phyloP scores from a whole-genome alignment of 2,329 filamentous ascomycete genomes.

The Cercospora sp. region DNA sequence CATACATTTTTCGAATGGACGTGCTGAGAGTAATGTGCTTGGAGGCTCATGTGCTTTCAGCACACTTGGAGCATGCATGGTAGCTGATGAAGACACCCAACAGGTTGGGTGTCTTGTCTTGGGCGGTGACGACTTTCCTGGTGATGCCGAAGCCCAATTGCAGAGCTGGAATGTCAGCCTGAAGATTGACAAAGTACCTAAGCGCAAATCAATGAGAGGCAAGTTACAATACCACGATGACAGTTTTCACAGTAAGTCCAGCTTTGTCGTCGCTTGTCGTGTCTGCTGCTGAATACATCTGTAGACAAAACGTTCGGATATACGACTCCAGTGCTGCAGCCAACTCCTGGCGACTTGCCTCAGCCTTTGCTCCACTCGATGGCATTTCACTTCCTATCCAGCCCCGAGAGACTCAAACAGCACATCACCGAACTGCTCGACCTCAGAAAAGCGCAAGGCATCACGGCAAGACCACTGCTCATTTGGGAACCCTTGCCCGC shows the following conservation, averaged over 20 bases:
- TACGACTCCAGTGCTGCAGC: constrained; percentile 18
- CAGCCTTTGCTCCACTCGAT: constrained; percentile 14
- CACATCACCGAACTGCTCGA: constrained; percentile 22
- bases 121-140: constrained; percentile 20
- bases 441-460: constrained; percentile 9
- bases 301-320: constrained; percentile 20
- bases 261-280: not conserved
- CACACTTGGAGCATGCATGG: constrained; percentile 18
- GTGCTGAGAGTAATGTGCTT: constrained; percentile 11
- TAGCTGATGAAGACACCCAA: not conserved
- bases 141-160: constrained; percentile 11
- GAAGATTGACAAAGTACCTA: constrained; percentile 3
- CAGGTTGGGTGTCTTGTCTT: constrained; percentile 17
- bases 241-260: constrained; percentile 13
- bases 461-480: constrained; percentile 22
- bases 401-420: constrained; percentile 21
- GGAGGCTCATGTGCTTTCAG: constrained; percentile 16
- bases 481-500: constrained; percentile 36
- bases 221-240: constrained; percentile 19
- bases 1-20: constrained; percentile 15
- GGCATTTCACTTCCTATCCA: constrained; percentile 33
- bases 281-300: not conserved
- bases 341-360: constrained; percentile 13
- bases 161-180: constrained; percentile 15
- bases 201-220: constrained; percentile 14